These are phyloP conservation scores for Globisporangium nunn DNA, from an alignment of 352 stramenopile species.

Conservation along the genomic window DNA sequence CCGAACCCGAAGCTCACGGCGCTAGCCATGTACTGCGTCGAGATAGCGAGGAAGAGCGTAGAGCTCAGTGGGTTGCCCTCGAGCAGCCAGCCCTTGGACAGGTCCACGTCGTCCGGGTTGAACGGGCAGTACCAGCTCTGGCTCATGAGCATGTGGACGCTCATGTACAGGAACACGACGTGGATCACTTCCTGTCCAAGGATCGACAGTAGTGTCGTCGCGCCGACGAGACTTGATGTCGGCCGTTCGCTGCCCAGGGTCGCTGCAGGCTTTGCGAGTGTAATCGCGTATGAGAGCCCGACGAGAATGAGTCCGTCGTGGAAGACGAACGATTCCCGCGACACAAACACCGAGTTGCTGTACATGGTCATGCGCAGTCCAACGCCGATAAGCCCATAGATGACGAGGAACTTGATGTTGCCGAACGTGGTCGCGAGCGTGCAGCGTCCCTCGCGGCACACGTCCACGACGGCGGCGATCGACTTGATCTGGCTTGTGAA, in stretches of 20 bases:
- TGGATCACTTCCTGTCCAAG: slow-evolving; percentile 59
- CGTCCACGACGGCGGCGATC: slow-evolving; percentile 63
- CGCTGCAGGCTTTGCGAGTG: slow-evolving; percentile 47
- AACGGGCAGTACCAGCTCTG: slow-evolving; percentile 70
- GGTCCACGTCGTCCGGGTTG: slow-evolving; percentile 50
- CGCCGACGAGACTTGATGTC: slow-evolving; percentile 77
- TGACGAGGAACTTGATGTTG: slow-evolving; percentile 85
- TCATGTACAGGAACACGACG: slow-evolving; percentile 61
- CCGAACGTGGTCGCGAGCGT: slow-evolving; percentile 76
- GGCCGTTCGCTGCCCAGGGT: slow-evolving; percentile 57
- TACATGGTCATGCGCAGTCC: slow-evolving; percentile 82
- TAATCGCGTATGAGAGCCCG: slow-evolving; percentile 74
- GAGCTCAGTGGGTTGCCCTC: slow-evolving; percentile 61
- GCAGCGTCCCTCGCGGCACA: slow-evolving; percentile 76
- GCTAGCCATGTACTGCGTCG: slow-evolving; percentile 63
- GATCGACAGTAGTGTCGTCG: slow-evolving; percentile 58
- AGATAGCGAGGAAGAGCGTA: slow-evolving; percentile 56
- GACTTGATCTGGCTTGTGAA: slow-evolving; percentile 81
- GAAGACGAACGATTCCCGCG: slow-evolving; percentile 83
- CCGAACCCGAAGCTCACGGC: slow-evolving; percentile 53
- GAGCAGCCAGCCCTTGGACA: slow-evolving; percentile 68
- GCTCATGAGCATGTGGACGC: slow-evolving; percentile 51
- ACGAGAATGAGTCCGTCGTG: slow-evolving; percentile 76
- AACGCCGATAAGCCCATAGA: slow-evolving; percentile 84
- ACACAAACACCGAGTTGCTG: slow-evolving; percentile 83